Base-by-base conservation (phyloP, 768 basidiomycete genomes). In the Auricularia sp. region DNA sequence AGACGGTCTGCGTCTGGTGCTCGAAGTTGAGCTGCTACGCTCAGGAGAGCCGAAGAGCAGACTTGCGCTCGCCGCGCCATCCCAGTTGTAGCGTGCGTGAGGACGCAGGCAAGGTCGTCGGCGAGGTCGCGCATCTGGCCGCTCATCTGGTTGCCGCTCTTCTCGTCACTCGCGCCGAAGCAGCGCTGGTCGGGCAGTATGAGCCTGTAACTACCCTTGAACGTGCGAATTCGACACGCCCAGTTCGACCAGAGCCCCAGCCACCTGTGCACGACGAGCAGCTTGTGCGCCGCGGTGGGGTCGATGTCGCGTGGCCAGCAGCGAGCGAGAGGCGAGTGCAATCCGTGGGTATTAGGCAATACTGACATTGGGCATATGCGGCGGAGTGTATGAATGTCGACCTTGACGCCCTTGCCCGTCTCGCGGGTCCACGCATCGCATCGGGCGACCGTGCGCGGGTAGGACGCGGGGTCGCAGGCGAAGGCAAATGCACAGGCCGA, bases 251-350 rank as follows among this genome's bases (percentile, higher is more conserved):
- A 91, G 3, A 90, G 72, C 67, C 85, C 80, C 0, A 89, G 89
- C 89, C 89, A 91, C 3, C 89, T 88, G 69, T 91, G 89, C 0
- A 90, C 84, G 79, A 91, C 80, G 36, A 91, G 61, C 2, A 90
- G 74, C 0, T 84, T 82, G 14, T 73, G 77, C 34, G 79, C 72
- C 3, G 82, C 82, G 0, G 65, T 67, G 8, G 84, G 79, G 67
- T 89, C 88, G 65, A 89, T 70, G 47, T 90, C 81, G 29, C 80
- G 70, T 89, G 90, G 67, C 80, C 88, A 87, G 66, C 34, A 8
- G 4, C 36, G 21, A 47, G 62, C 63, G 65, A 13, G 51, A 44
- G 58, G 39, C 6, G 10, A 44, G 56, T 29, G 56, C 54, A 10
- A 21, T 29, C 16, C 29, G 29, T 29, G 1, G 36, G 10, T 54